Evolutionary conservation across 208 protist species (phyloP), one percentile per base, ranked within the genome.

Genomic region (Acanthamoeba pearcei): DNA sequence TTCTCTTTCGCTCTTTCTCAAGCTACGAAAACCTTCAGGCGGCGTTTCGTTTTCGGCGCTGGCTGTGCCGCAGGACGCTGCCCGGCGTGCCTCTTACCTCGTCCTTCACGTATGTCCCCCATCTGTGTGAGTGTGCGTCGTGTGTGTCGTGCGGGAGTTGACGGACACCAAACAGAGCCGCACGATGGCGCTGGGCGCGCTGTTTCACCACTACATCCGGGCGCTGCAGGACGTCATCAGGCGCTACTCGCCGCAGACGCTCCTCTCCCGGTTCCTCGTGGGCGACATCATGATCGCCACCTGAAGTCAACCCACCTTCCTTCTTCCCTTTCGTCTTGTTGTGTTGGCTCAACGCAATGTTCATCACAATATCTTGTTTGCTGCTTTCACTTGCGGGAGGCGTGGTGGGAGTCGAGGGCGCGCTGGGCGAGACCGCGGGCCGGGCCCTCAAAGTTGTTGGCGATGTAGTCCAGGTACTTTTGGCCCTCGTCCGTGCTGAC

Each of bases 381-480:
- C n/a, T n/a, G n/a, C n/a, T n/a, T n/a, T 60, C 55, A 60, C 55
- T 60, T 17, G 55, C 55, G 55, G 55, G 68, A 76, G 35, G 72
- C 72, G 17, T 51, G 32, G 72, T 80, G 49, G 72, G 72, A 0
- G 17, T 94, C 95, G 38, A 85, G 86, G 0, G 94, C 94, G 12
- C 85, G 82, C n/a, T 32, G 22, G 27, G 80, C 42, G 89, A 78
- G 62, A 5, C 29, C 12, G 42, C 62, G 70, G 70, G 60, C 57
- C 17, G 51, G 46, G 5, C 9, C 9, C 62, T 1, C 1, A 19
- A 95, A 92, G 22, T 9, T 85, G 19, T 38, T 1, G n/a, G 66
- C 6, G 60, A 64, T 86, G 92, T 76, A 96, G 68, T 82, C 10
- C 29, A 96, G 49, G 70, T 96, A 96, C 35, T 38, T n/a, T 0